Conservation (phyloP, 805 yeast genomes). For the Tetrapisispora taiwanensis region DNA sequence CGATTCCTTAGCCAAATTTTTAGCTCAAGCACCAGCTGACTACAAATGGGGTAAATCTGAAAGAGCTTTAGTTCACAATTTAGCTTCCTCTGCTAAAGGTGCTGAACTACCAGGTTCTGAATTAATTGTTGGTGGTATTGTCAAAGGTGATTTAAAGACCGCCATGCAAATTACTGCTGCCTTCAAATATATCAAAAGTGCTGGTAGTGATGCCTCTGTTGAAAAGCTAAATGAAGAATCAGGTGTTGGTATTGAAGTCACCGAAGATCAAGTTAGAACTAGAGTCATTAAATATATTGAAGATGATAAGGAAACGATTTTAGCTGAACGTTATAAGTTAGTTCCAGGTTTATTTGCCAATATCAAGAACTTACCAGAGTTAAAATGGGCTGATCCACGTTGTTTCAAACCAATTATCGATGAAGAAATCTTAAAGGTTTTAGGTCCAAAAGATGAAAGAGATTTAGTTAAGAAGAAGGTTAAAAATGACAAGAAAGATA, state of each 20-base stretch:
- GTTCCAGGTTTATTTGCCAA: constrained; percentile 72
- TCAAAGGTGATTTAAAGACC: constrained; percentile 53
- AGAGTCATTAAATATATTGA: constrained; percentile 53
- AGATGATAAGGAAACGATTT: constrained; percentile 48
- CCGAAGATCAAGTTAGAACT: constrained; percentile 51
- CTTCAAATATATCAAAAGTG: constrained; percentile 54
- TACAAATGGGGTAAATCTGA: constrained; percentile 45
- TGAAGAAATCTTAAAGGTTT: constrained; percentile 51
- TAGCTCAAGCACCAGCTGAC: constrained; percentile 32
- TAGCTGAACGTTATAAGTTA: constrained; percentile 63
- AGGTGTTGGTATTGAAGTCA: constrained; percentile 74
- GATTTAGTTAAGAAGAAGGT: constrained; percentile 74
- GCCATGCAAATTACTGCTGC: constrained; percentile 74
- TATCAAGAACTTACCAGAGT: constrained; percentile 57
- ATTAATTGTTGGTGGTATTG: constrained; percentile 50
- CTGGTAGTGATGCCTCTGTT: constrained; percentile 35
- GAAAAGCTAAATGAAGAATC: constrained; percentile 51
- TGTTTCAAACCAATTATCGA: constrained; percentile 83
- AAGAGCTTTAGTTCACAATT: constrained; percentile 58
- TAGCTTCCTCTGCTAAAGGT: constrained; percentile 64
- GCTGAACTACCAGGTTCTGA: constrained; percentile 38
- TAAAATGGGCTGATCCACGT: constrained; percentile 90
- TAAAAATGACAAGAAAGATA: constrained; percentile 29
- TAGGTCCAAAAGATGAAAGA: constrained; percentile 96
- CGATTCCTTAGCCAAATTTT: constrained; percentile 50